These are phyloP conservation scores for Sugiyamaella chiloensis DNA, from an alignment of 805 yeast genomes.

Conservation along the genomic window DNA sequence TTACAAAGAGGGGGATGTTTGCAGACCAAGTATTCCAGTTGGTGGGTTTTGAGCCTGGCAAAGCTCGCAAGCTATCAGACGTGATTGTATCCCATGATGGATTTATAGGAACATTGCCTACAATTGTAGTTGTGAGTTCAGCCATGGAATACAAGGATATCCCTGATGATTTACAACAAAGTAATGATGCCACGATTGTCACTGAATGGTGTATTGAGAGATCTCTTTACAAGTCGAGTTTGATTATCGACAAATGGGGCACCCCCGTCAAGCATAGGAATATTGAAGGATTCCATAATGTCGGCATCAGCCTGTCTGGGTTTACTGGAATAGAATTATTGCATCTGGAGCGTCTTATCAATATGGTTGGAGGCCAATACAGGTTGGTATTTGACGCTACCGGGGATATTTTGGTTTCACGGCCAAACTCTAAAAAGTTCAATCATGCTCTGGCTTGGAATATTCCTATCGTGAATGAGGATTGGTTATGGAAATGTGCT, in stretches of 20 bases:
- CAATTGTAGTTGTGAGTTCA: constrained; percentile 29
- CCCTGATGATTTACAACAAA: constrained; percentile 4
- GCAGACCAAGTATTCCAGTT: constrained; percentile 42
- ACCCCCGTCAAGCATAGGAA: constrained; percentile 33
- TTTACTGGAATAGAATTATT: constrained; percentile 72
- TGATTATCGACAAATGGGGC: constrained; percentile 62
- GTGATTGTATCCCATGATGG: not conserved
- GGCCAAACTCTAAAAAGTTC: constrained; percentile 30
- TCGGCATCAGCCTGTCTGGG: constrained; percentile 59
- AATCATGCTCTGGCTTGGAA: constrained; percentile 35
- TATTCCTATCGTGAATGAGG: constrained; percentile 36
- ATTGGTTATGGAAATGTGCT: constrained; percentile 40
- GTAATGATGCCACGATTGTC: constrained; percentile 36
- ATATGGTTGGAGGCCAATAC: constrained; percentile 50
- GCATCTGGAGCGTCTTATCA: constrained; percentile 64
- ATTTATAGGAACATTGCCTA: not conserved
- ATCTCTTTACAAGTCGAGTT: constrained; percentile 53
- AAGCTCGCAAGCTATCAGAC: not conserved
- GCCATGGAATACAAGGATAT: constrained; percentile 14
- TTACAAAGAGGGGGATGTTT: constrained; percentile 39
- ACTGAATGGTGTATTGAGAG: constrained; percentile 86
- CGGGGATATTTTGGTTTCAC: constrained; percentile 52
- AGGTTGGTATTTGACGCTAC: constrained; percentile 47
- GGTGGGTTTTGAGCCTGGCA: constrained; percentile 39
- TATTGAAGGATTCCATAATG: constrained; percentile 26